Conservation (phyloP, 2,329 filamentous ascomycete genomes). For the Fusarium chuoi region DNA sequence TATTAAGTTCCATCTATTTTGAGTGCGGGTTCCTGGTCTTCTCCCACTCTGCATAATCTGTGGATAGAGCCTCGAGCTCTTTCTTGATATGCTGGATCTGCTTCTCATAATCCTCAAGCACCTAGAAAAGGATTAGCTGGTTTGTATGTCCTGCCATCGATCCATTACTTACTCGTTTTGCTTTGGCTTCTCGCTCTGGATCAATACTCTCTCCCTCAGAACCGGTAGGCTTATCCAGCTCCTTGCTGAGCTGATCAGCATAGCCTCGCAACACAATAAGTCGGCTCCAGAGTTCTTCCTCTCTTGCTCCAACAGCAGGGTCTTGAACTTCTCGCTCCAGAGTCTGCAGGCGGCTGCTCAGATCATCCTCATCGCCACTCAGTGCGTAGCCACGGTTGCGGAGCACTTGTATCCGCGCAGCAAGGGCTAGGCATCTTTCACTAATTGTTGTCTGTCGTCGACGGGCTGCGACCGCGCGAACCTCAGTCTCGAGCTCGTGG, state of each 20-base stretch:
- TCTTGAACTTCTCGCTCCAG: constrained; percentile 78
- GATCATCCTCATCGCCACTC: constrained; percentile 80
- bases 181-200: constrained; percentile 75
- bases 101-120: constrained; percentile 83
- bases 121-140: constrained; percentile 56
- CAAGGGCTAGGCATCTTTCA: constrained; percentile 77
- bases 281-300: constrained; percentile 87
- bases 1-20: constrained; percentile 43
- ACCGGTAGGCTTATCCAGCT: constrained; percentile 74
- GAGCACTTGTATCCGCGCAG: constrained; percentile 82
- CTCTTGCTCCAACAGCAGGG: constrained; percentile 77
- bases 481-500: constrained; percentile 80
- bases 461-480: constrained; percentile 77
- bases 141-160: not conserved
- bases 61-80: constrained; percentile 72
- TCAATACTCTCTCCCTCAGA: constrained; percentile 68
- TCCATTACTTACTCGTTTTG: constrained; percentile 72
- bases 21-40: constrained; percentile 57
- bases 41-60: constrained; percentile 67
- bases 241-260: constrained; percentile 76
- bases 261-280: constrained; percentile 80
- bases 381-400: constrained; percentile 84
- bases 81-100: constrained; percentile 81
- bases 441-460: constrained; percentile 78
- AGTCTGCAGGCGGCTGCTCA: constrained; percentile 75